Percentiles rank a stretch among this genome's conserved stretches.
Evolutionary conservation across 805 yeast genomes (phyloP).

Genomic region (Candida caryicola): DNA sequence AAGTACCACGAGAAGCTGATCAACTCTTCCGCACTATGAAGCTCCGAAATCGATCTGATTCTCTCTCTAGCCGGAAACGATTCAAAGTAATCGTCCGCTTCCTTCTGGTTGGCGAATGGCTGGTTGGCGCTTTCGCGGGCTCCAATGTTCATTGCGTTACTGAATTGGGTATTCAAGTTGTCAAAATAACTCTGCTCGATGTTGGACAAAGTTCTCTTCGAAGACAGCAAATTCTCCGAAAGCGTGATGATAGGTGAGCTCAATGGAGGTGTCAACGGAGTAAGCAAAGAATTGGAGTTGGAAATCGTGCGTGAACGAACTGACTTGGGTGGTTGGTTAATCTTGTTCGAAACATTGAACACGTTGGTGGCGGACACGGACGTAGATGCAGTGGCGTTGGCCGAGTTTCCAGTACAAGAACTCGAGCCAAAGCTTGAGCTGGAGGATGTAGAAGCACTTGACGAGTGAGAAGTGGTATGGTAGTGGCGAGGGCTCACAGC

Average conservation of each 20-base stretch:
- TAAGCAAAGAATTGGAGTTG: conserved; percentile 14
- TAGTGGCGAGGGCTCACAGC: conserved; percentile 4
- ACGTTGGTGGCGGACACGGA: conserved; percentile 2
- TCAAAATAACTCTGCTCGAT: conserved; percentile 39
- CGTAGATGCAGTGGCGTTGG: conserved; percentile 4
- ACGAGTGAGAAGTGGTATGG: conserved; percentile 13
- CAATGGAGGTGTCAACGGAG: conserved; percentile 34
- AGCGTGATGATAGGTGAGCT: conserved; percentile 40
- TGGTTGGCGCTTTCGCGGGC: background rate
- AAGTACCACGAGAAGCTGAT: conserved; percentile 32
- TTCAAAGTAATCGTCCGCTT: background rate
- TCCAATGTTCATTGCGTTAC: conserved; percentile 1
- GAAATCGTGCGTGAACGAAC: conserved; percentile 21
- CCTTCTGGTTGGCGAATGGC: background rate
- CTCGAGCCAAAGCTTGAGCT: conserved; percentile 7
- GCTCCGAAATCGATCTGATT: conserved; percentile 19
- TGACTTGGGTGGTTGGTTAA: conserved; percentile 2
- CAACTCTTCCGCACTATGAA: conserved; percentile 25
- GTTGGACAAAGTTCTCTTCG: conserved; percentile 25
- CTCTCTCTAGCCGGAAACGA: conserved; percentile 3
- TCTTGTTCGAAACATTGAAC: conserved; percentile 2
- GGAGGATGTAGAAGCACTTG: conserved; percentile 12
- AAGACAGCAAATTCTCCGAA: conserved; percentile 30
- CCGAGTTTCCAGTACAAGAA: conserved; percentile 9
- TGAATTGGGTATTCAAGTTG: conserved; percentile 13